A percentile compares a stretch with the other conserved stretches of the same genome.
These are phyloP conservation scores for Aspergillus udagawae DNA, from an alignment of 2,329 filamentous ascomycete species.

Conservation along the genomic window DNA sequence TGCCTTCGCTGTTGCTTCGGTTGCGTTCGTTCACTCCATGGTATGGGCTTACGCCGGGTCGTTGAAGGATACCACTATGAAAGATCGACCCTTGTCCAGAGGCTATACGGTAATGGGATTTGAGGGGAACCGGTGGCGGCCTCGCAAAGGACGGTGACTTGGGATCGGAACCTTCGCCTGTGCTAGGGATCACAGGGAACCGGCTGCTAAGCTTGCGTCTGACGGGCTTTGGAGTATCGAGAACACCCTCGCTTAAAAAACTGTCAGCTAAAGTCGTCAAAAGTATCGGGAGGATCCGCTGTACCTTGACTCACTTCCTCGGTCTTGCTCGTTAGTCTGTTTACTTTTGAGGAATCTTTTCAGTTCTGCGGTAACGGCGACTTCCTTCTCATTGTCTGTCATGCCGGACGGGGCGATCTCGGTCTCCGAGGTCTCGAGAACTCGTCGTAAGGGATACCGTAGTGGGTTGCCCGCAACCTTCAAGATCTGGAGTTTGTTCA, in stretches of 20 bases:
- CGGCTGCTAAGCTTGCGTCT: slow-evolving; percentile 52
- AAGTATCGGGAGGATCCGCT: neutral
- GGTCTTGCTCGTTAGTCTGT: slow-evolving; percentile 44
- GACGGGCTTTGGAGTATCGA: slow-evolving; percentile 72
- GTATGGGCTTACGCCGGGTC: slow-evolving; percentile 69
- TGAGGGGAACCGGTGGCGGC: slow-evolving; percentile 71
- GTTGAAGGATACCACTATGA: slow-evolving; percentile 50
- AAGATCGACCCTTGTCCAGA: slow-evolving; percentile 38
- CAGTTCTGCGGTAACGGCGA: slow-evolving; percentile 56
- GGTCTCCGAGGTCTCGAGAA: slow-evolving; percentile 62
- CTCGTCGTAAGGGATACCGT: slow-evolving; percentile 69
- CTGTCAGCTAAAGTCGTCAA: neutral
- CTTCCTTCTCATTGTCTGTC: slow-evolving; percentile 58
- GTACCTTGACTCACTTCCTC: slow-evolving; percentile 43
- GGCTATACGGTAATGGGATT: slow-evolving; percentile 69
- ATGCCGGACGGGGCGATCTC: slow-evolving; percentile 55
- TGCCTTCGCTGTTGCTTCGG: slow-evolving; percentile 60
- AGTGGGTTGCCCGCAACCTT: slow-evolving; percentile 89
- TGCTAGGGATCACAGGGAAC: slow-evolving; percentile 54
- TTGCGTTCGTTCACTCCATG: slow-evolving; percentile 60
- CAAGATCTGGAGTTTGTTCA: slow-evolving; percentile 82
- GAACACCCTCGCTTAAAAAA: slow-evolving; percentile 60
- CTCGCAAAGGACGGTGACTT: slow-evolving; percentile 65
- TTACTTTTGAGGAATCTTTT: slow-evolving; percentile 54
- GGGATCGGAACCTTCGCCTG: slow-evolving; percentile 61